Conservation (phyloP, 352 stramenopile species). For the Thalassiosira hispida region DNA sequence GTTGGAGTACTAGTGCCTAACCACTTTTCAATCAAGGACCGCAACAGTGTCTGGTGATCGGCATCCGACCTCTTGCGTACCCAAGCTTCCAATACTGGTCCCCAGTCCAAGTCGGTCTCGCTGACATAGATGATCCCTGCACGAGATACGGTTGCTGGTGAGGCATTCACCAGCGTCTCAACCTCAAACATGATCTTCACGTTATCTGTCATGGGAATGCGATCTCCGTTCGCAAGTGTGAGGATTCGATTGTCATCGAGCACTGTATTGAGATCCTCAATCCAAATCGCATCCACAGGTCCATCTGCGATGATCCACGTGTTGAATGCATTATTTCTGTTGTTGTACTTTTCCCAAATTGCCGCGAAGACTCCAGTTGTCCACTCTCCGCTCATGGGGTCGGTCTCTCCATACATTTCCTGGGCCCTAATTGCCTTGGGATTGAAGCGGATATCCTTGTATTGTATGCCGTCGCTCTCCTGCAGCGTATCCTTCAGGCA, state of each 20-base stretch:
- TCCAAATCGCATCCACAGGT: constrained; percentile 98
- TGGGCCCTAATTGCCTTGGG: constrained; percentile 96
- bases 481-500: constrained; percentile 93
- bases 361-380: constrained; percentile 96
- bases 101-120: constrained; percentile 97
- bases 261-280: constrained; percentile 98
- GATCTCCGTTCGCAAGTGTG: constrained; percentile 95
- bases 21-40: constrained; percentile 94
- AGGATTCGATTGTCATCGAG: constrained; percentile 98
- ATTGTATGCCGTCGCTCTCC: constrained; percentile 90
- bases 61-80: constrained; percentile 90
- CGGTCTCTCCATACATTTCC: constrained; percentile 98
- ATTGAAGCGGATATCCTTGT: constrained; percentile 97
- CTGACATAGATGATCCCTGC: constrained; percentile 98
- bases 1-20: constrained; percentile 93
- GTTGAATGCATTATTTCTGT: constrained; percentile 97
- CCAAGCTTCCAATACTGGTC: constrained; percentile 95
- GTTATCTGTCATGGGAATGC: constrained; percentile 98
- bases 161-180: constrained; percentile 96
- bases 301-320: constrained; percentile 98
- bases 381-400: constrained; percentile 96
- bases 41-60: constrained; percentile 89
- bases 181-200: constrained; percentile 96
- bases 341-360: constrained; percentile 99
- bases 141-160: constrained; percentile 94